Evolutionary conservation across 129 eudicot species (phyloP).

Genomic region (Mikania micrantha): DNA sequence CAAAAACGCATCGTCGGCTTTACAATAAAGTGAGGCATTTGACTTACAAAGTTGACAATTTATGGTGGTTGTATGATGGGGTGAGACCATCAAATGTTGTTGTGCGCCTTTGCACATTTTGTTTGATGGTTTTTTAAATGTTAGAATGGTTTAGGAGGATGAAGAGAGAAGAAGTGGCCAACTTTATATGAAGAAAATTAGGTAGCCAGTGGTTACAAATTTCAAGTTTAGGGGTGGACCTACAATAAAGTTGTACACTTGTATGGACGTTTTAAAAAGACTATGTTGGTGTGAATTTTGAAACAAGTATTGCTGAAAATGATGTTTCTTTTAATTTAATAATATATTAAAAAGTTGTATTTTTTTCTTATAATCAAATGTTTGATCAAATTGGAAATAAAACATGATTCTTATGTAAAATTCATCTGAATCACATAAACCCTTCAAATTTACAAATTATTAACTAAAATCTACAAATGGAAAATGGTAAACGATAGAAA

Average conservation of each 20-base stretch:
- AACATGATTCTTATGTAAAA: background rate
- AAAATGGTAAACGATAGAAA: background rate
- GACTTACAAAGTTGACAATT: constrained; percentile 44
- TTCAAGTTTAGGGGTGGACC: constrained; percentile 23
- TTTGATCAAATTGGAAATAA: background rate
- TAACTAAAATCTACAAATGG: background rate
- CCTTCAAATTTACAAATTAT: background rate
- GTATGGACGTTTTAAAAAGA: background rate
- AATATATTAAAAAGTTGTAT: background rate
- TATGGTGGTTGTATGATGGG: constrained; percentile 9
- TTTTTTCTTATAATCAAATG: background rate
- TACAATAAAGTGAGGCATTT: constrained; percentile 37
- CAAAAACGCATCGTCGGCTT: constrained; percentile 45
- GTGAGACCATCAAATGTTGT: constrained; percentile 18
- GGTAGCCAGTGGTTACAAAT: constrained; percentile 23
- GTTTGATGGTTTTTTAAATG: background rate
- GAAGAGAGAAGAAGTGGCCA: background rate
- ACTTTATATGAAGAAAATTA: constrained; percentile 10
- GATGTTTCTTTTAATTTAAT: background rate
- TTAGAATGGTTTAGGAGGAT: background rate
- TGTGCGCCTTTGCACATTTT: constrained; percentile 41
- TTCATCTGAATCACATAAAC: background rate
- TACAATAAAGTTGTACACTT: constrained; percentile 8
- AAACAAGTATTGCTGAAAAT: background rate
- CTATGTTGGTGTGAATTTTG: background rate